These are phyloP conservation scores for Cyphellophora europaea DNA, from an alignment of 2,329 filamentous ascomycete genomes.

Conservation along the genomic window DNA sequence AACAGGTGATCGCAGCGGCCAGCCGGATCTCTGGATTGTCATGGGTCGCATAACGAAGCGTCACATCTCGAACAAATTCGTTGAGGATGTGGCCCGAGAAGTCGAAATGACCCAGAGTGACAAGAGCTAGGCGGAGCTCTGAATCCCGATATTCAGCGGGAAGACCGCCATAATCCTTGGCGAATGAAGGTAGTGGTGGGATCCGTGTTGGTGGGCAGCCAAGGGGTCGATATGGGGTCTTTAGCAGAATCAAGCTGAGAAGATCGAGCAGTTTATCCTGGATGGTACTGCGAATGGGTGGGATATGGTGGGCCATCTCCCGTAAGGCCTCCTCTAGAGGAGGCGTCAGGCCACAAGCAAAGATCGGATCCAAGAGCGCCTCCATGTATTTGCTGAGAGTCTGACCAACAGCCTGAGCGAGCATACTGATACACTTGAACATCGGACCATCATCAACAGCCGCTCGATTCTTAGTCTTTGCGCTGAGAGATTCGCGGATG, in stretches of 20 bases:
- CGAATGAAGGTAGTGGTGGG: conserved; percentile 69
- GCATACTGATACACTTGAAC: conserved; percentile 94
- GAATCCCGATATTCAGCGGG: conserved; percentile 71
- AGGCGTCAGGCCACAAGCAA: conserved; percentile 87
- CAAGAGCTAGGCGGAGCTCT: conserved; percentile 85
- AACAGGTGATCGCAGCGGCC: conserved; percentile 91
- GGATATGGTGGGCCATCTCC: conserved; percentile 98
- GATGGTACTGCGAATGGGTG: conserved; percentile 83
- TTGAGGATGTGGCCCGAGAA: conserved; percentile 87
- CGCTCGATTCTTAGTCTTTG: conserved; percentile 39
- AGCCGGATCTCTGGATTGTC: conserved; percentile 90
- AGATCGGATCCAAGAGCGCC: conserved; percentile 87
- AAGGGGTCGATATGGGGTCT: conserved; percentile 82
- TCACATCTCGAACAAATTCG: conserved; percentile 96
- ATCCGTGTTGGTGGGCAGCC: conserved; percentile 86
- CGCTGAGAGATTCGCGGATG: conserved; percentile 62
- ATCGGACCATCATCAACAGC: conserved; percentile 61
- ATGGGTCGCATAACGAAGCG: conserved; percentile 95
- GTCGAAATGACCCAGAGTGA: conserved; percentile 96
- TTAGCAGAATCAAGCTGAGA: conserved; percentile 86
- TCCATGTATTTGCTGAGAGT: conserved; percentile 98
- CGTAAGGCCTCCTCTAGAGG: conserved; percentile 91
- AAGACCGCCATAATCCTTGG: conserved; percentile 76
- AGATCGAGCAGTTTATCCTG: conserved; percentile 91
- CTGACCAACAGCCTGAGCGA: conserved; percentile 90